Percentiles rank a stretch among this genome's conserved stretches.
Conservation (phyloP, 1,139 yeast genomes). For the Saccharomyces hybrid region DNA sequence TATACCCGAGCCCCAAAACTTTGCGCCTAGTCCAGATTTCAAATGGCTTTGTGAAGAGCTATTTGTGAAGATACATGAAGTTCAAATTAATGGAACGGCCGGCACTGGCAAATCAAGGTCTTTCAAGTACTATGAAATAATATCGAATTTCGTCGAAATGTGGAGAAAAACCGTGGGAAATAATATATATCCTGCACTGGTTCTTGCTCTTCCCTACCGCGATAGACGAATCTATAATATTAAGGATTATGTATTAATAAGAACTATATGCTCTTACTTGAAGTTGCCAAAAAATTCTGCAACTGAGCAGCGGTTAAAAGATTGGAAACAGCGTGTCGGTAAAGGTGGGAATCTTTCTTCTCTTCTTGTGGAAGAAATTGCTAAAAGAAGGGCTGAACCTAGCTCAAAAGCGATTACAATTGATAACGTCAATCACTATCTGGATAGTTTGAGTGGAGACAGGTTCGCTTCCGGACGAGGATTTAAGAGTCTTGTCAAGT, state of each 20-base stretch:
- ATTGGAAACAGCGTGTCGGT: constrained; percentile 38
- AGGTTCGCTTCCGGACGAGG: constrained; percentile 29
- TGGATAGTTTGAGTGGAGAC: constrained; percentile 45
- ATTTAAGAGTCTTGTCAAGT: constrained; percentile 19
- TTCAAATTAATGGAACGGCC: constrained; percentile 7
- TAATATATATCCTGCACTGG: constrained; percentile 60
- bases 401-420: constrained; percentile 38
- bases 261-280: constrained; percentile 39
- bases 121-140: constrained; percentile 17
- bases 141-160: constrained; percentile 40
- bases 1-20: constrained; percentile 16
- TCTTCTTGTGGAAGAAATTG: constrained; percentile 36
- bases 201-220: constrained; percentile 55
- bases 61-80: constrained; percentile 25
- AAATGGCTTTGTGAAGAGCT: constrained; percentile 32
- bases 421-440: constrained; percentile 46
- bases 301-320: constrained; percentile 39
- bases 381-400: constrained; percentile 35
- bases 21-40: constrained; percentile 33
- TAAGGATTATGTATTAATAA: constrained; percentile 44
- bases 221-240: constrained; percentile 48
- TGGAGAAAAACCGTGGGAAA: constrained; percentile 64
- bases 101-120: constrained; percentile 16
- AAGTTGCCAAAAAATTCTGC: constrained; percentile 45
- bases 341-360: constrained; percentile 34